phyloP scores from a whole-genome alignment of 495 filamentous ascomycete species.

The Aspergillus kassunensis region DNA sequence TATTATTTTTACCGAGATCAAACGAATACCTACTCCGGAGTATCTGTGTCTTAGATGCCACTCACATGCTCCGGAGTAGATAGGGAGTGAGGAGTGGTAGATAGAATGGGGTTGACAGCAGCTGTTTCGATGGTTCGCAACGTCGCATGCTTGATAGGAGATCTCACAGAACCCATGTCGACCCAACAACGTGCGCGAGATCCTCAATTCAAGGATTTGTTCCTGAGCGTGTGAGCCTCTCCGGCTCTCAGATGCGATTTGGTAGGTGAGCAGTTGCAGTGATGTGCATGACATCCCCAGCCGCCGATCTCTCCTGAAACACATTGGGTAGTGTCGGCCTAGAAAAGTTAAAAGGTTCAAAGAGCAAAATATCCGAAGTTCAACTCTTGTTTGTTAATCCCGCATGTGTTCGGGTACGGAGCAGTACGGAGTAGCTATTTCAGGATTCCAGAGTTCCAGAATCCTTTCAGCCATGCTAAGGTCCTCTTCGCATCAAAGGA shows the following conservation, averaged over 20 bases:
- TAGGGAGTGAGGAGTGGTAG: neutral
- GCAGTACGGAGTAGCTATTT: too few species aligned
- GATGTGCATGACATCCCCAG: slow-evolving; percentile 20
- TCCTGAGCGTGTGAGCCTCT: neutral
- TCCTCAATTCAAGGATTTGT: neutral
- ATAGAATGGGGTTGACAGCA: neutral
- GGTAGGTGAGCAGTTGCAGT: neutral
- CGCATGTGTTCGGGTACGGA: too few species aligned
- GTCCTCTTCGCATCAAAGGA: too few species aligned
- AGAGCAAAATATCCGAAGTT: slow-evolving; percentile 2
- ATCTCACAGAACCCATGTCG: neutral
- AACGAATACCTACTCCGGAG: neutral
- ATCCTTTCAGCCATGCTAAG: too few species aligned
- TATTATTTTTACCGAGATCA: too few species aligned
- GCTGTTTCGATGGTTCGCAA: neutral
- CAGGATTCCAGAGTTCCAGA: neutral
- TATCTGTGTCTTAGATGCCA: too few species aligned
- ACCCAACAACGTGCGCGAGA: slow-evolving; percentile 1
- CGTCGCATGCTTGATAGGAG: neutral
- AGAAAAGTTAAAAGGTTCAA: slow-evolving; percentile 5
- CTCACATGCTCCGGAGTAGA: neutral
- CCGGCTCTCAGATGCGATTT: neutral
- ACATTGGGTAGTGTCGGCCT: slow-evolving; percentile 5
- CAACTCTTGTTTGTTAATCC: neutral
- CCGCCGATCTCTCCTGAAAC: slow-evolving; percentile 21